Evolutionary conservation across 805 yeast genomes (phyloP).

Genomic region (Saturnispora kantuleensis): DNA sequence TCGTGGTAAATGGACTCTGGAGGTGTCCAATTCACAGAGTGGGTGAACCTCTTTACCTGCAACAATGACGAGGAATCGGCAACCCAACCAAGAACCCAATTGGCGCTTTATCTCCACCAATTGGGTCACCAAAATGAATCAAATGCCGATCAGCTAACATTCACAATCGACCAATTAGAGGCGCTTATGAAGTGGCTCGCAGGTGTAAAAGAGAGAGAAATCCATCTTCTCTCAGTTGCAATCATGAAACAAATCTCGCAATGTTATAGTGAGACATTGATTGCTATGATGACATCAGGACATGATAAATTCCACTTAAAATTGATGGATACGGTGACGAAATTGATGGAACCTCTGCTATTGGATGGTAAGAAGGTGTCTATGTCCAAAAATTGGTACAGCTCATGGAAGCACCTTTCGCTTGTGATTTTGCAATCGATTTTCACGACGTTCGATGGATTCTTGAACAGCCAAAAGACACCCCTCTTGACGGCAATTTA

Average conservation of each 20-base stretch:
- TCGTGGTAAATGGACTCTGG: background rate
- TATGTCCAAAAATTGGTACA: constrained; percentile 26
- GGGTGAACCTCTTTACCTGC: constrained; percentile 2
- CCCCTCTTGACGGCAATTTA: constrained; percentile 22
- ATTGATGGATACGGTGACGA: constrained; percentile 23
- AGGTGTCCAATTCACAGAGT: background rate
- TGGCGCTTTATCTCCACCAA: constrained; percentile 6
- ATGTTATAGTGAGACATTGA: constrained; percentile 16
- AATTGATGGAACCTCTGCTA: constrained; percentile 16
- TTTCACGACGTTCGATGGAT: constrained; percentile 27
- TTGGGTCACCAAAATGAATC: background rate
- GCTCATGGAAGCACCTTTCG: constrained; percentile 24
- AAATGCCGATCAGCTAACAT: constrained; percentile 16
- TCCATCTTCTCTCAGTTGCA: constrained; percentile 18
- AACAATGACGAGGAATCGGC: constrained; percentile 6
- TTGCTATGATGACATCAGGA: constrained; percentile 22
- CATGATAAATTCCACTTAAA: constrained; percentile 26
- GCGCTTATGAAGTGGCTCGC: constrained; percentile 16
- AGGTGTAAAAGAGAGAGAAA: constrained; percentile 15
- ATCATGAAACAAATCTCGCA: constrained; percentile 20
- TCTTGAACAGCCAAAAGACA: constrained; percentile 24
- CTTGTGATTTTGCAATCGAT: constrained; percentile 22
- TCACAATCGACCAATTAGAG: constrained; percentile 18
- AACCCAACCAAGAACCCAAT: background rate
- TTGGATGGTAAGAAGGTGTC: constrained; percentile 22